Percentiles rank a stretch among this genome's conserved stretches.
Conservation (phyloP, 805 yeast species). For the Ogataea degrootiae region DNA sequence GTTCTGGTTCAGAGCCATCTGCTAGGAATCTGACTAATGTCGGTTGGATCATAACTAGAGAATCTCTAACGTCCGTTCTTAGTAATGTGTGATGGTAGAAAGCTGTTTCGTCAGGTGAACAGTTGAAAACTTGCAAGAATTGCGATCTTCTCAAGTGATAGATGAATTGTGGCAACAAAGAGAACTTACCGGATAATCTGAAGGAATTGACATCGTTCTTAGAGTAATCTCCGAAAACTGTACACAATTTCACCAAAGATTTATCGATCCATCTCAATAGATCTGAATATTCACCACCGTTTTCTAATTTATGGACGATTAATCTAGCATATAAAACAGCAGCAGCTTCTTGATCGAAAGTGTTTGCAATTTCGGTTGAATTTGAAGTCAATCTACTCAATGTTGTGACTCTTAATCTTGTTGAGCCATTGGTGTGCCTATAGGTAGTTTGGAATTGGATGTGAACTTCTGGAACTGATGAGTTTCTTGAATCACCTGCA, state of each 20-base stretch:
- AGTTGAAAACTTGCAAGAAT: constrained; percentile 91
- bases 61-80: constrained; percentile 88
- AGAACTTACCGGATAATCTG: constrained; percentile 76
- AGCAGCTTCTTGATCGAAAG: constrained; percentile 99
- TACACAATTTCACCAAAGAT: constrained; percentile 83
- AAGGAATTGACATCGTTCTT: constrained; percentile 82
- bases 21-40: constrained; percentile 82
- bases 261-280: constrained; percentile 93
- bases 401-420: constrained; percentile 87
- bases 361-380: constrained; percentile 44
- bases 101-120: constrained; percentile 98
- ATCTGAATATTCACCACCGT: constrained; percentile 69
- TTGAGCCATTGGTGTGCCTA: constrained; percentile 93
- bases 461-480: constrained; percentile 33
- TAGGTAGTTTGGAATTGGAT: constrained; percentile 85
- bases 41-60: constrained; percentile 96
- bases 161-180: constrained; percentile 91
- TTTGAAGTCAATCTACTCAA: constrained; percentile 51
- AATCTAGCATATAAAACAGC: constrained; percentile 90
- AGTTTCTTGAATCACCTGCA: constrained; percentile 37
- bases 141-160: constrained; percentile 95
- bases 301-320: constrained; percentile 85
- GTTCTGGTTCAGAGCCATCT: constrained; percentile 76
- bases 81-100: constrained; percentile 89
- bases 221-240: constrained; percentile 88